Conservation (phyloP, 352 stramenopile genomes). For the Phytophthora foliorum region DNA sequence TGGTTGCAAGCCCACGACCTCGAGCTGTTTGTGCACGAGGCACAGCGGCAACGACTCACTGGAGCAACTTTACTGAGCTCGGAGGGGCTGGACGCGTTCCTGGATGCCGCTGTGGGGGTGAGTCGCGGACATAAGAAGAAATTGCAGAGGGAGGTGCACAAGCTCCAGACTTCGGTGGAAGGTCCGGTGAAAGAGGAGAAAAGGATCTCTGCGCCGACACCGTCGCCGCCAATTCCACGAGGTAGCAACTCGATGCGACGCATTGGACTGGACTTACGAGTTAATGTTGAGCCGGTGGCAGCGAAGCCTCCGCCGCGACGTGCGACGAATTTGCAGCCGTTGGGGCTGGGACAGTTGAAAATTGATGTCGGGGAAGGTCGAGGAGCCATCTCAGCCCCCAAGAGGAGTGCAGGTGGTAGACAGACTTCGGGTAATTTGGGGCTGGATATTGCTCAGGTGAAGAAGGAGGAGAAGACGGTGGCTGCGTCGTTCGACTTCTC, state of each 20-base stretch:
- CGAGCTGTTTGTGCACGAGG: constrained; percentile 62
- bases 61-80: constrained; percentile 56
- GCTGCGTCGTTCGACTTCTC: constrained; percentile 87
- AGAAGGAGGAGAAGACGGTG: constrained; percentile 66
- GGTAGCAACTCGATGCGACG: constrained; percentile 44
- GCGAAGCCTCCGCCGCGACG: constrained; percentile 5
- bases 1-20: constrained; percentile 77
- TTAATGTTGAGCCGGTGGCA: constrained; percentile 51
- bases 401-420: constrained; percentile 32
- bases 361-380: constrained; percentile 54
- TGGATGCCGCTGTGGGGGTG: constrained; percentile 58
- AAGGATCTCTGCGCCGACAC: constrained; percentile 2
- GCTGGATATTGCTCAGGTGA: constrained; percentile 72
- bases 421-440: constrained; percentile 59
- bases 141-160: constrained; percentile 78
- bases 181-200: constrained; percentile 9
- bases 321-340: constrained; percentile 40
- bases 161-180: constrained; percentile 48
- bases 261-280: constrained; percentile 63
- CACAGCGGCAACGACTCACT: constrained; percentile 51
- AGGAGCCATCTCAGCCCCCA: constrained; percentile 15
- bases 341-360: constrained; percentile 49
- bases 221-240: constrained; percentile 15
- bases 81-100: constrained; percentile 55
- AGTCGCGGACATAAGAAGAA: constrained; percentile 85